A percentile compares a stretch with the other conserved stretches of the same genome.
These are phyloP conservation scores for Picocystis sp. DNA, from an alignment of 163 green algal genomes.

Conservation along the genomic window DNA sequence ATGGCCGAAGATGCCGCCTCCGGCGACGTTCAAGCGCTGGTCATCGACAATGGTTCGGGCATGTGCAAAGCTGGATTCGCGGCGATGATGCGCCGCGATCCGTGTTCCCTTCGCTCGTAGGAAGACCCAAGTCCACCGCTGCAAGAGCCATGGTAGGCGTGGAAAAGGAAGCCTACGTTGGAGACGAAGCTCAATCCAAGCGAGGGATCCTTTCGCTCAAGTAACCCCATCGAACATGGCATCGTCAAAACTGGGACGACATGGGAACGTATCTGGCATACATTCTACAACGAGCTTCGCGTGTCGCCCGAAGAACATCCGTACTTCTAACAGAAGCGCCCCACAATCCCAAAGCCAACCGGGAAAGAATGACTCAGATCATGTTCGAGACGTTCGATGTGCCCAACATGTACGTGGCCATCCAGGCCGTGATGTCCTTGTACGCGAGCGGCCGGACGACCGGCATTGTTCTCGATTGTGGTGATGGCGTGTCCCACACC, in stretches of 20 bases:
- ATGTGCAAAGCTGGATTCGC: constrained; percentile 27
- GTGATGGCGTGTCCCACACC: constrained; percentile 87
- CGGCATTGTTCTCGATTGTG: constrained; percentile 17
- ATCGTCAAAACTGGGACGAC: constrained; percentile 99
- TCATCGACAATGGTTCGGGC: constrained; percentile 38
- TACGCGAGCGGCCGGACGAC: constrained; percentile 92
- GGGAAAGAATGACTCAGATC: constrained; percentile 97
- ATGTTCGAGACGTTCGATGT: constrained; percentile 99
- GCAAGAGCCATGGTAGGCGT: constrained; percentile 10
- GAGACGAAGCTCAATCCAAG: constrained; percentile 94
- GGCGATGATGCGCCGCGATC: constrained; percentile 26
- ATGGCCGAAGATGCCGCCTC: constrained; percentile 24
- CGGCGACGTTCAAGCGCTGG: constrained; percentile 24
- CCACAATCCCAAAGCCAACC: constrained; percentile 93
- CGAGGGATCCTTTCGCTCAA: constrained; percentile 88
- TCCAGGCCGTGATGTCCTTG: constrained; percentile 94
- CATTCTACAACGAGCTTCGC: constrained; percentile 98
- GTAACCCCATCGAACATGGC: constrained; percentile 94
- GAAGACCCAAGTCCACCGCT: constrained; percentile 15
- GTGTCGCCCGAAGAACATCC: constrained; percentile 96
- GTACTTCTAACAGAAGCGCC: constrained; percentile 95
- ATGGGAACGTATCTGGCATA: constrained; percentile 99
- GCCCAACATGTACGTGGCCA: constrained; percentile 92
- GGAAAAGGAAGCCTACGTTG: constrained; percentile 93
- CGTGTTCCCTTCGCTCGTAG: constrained; percentile 35